These are phyloP conservation scores for Fistulinella cinereoalba DNA, from an alignment of 1,284 basidiomycete genomes.

Conservation along the genomic window DNA sequence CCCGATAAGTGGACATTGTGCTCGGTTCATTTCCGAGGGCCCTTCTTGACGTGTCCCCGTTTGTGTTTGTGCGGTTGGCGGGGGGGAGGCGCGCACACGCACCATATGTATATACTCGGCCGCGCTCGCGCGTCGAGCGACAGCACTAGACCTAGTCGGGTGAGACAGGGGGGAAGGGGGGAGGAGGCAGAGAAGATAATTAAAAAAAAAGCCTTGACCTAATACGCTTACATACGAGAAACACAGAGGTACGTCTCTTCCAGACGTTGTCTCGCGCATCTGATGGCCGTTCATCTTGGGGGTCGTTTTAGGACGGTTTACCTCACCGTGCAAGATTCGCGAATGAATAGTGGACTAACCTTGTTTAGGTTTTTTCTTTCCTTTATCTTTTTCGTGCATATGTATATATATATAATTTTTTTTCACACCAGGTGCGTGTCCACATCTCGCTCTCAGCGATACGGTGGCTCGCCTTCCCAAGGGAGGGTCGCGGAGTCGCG, in stretches of 20 bases:
- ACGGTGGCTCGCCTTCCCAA: background rate
- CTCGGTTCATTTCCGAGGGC: too few relatives aligned
- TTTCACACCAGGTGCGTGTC: too few relatives aligned
- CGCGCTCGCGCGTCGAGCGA: too few relatives aligned
- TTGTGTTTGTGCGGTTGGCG: too few relatives aligned
- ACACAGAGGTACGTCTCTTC: conserved; percentile 7
- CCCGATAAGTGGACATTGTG: too few relatives aligned
- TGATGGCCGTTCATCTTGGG: conserved; percentile 28
- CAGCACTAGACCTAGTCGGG: background rate
- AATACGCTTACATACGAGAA: conserved; percentile 15
- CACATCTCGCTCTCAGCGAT: background rate
- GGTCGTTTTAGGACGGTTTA: background rate
- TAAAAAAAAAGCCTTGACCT: background rate
- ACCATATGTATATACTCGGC: too few relatives aligned
- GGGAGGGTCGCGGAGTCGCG: background rate
- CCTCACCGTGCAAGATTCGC: background rate
- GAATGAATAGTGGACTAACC: background rate
- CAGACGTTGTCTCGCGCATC: conserved; percentile 11
- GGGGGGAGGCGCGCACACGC: too few relatives aligned
- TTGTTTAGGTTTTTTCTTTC: background rate
- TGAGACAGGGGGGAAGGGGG: background rate
- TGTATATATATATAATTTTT: too few relatives aligned
- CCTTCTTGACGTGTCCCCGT: too few relatives aligned
- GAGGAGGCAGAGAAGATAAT: background rate
- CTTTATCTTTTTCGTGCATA: background rate